These are phyloP conservation scores for Mollisia scopiformis DNA, from an alignment of 2,329 filamentous ascomycete genomes.

Conservation along the genomic window DNA sequence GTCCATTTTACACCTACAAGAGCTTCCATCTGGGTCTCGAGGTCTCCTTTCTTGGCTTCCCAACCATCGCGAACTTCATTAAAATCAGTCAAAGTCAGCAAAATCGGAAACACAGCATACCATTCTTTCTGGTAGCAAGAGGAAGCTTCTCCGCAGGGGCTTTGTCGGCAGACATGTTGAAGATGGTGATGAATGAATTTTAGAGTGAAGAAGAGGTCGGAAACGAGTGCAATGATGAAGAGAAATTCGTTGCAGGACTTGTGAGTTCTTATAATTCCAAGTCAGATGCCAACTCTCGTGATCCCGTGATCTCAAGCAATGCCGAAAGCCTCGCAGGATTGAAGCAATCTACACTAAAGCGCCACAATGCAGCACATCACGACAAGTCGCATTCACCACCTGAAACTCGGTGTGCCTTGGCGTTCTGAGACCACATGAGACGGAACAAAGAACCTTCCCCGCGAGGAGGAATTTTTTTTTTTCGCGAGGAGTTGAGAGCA, in stretches of 20 bases:
- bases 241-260: neutral
- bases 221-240: neutral
- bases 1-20: constrained; percentile 53
- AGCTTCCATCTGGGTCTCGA: constrained; percentile 48
- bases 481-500: neutral
- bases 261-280: neutral
- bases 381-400: neutral
- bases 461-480: neutral
- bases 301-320: neutral
- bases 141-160: constrained; percentile 53
- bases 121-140: constrained; percentile 54
- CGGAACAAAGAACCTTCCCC: neutral
- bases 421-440: constrained; percentile 7
- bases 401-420: constrained; percentile 12
- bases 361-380: neutral
- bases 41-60: constrained; percentile 49
- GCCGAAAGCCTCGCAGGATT: neutral
- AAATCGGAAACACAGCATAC: constrained; percentile 37
- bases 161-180: constrained; percentile 24
- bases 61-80: constrained; percentile 48
- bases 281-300: neutral
- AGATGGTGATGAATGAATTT: neutral
- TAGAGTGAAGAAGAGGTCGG: neutral
- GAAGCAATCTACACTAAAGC: neutral
- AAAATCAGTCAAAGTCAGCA: constrained; percentile 11